A percentile compares a stretch with the other conserved stretches of the same genome.
Evolutionary conservation across 805 yeast species (phyloP).

Genomic region (Priceomyces melissophilus): DNA sequence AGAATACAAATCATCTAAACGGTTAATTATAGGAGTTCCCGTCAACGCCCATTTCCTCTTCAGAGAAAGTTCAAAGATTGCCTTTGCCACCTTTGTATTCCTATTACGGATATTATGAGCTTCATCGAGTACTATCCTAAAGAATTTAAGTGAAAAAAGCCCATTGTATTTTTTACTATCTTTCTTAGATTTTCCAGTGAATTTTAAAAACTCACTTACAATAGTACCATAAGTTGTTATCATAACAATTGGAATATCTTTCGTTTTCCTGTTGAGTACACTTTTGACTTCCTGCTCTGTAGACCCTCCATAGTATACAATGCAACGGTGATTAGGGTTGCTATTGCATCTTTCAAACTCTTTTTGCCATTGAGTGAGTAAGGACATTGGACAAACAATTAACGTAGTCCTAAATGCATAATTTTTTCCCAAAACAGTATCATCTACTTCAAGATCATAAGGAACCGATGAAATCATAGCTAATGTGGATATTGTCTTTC

Average conservation of each 20-base stretch:
- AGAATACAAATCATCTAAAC: slow-evolving; percentile 82
- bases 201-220: slow-evolving; percentile 65
- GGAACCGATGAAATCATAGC: slow-evolving; percentile 69
- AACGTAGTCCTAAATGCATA: slow-evolving; percentile 74
- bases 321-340: slow-evolving; percentile 42
- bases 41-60: slow-evolving; percentile 80
- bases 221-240: slow-evolving; percentile 88
- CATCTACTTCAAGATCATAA: slow-evolving; percentile 36
- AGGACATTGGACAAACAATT: slow-evolving; percentile 85
- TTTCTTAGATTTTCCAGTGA: slow-evolving; percentile 23
- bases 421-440: slow-evolving; percentile 13
- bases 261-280: slow-evolving; percentile 35
- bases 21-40: slow-evolving; percentile 89
- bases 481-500: slow-evolving; percentile 83
- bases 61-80: slow-evolving; percentile 64
- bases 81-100: slow-evolving; percentile 72
- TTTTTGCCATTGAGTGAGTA: slow-evolving; percentile 85
- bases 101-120: slow-evolving; percentile 87
- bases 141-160: slow-evolving; percentile 67
- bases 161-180: slow-evolving; percentile 42
- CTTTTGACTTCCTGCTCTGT: slow-evolving; percentile 47
- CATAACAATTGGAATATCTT: slow-evolving; percentile 61
- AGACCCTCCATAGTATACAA: slow-evolving; percentile 74
- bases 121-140: slow-evolving; percentile 80
- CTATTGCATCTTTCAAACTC: slow-evolving; percentile 65